phyloP scores from a whole-genome alignment of 208 protist species.

The Eutreptiella sp. region DNA sequence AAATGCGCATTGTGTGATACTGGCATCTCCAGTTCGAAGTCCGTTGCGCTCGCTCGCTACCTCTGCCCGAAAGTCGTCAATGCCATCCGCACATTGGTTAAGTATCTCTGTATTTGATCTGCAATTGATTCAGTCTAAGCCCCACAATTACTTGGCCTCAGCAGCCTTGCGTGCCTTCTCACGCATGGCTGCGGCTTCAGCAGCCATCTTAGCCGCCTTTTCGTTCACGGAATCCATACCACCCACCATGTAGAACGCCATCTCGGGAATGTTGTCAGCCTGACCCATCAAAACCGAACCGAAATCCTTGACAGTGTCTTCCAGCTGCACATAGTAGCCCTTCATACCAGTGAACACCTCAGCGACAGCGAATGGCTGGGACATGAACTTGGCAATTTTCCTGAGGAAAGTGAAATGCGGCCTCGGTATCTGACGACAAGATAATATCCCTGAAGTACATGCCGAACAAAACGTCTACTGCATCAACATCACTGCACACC shows the following conservation, averaged over 20 bases:
- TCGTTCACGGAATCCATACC: constrained; percentile 80
- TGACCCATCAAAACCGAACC: constrained; percentile 81
- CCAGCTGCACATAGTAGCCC: constrained; percentile 86
- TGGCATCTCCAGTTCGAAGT: too few relatives aligned
- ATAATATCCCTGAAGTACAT: too few relatives aligned
- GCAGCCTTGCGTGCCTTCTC: constrained; percentile 53
- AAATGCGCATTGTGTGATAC: too few relatives aligned
- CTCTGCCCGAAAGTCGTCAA: too few relatives aligned
- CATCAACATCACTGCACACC: too few relatives aligned
- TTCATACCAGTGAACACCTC: constrained; percentile 93
- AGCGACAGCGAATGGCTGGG: constrained; percentile 95
- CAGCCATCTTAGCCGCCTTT: constrained; percentile 83
- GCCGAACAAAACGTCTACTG: too few relatives aligned
- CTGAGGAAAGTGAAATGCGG: too few relatives aligned
- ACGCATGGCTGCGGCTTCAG: constrained; percentile 58
- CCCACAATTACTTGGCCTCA: constrained; percentile 26
- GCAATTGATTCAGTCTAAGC: too few relatives aligned
- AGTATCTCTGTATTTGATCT: too few relatives aligned
- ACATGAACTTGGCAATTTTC: constrained; percentile 85
- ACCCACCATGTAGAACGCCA: constrained; percentile 97
- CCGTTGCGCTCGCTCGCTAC: too few relatives aligned
- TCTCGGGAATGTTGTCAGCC: constrained; percentile 91
- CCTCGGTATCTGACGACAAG: too few relatives aligned
- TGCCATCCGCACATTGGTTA: too few relatives aligned
- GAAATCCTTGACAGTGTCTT: constrained; percentile 89